Conservation (phyloP, 2,329 filamentous ascomycete species). For the Trichoderma endophyticum region DNA sequence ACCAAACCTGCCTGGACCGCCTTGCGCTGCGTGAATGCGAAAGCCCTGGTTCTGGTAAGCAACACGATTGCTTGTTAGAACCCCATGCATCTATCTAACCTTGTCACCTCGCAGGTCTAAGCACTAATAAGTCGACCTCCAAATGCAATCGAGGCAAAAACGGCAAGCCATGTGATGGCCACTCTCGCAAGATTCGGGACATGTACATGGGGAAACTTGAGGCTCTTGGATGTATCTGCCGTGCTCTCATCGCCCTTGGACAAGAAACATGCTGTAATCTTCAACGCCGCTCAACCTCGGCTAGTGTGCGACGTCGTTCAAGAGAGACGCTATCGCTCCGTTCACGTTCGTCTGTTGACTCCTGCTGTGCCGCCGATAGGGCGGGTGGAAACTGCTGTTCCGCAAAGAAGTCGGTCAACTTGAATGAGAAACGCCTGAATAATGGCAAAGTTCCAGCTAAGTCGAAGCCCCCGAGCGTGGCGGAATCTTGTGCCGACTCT, state of each 20-base stretch:
- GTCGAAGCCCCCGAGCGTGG: not conserved
- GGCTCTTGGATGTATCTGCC: slow-evolving; percentile 53
- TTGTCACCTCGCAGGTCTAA: not conserved
- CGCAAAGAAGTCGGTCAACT: not conserved
- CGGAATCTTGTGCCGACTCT: not conserved
- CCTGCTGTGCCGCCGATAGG: slow-evolving; percentile 22
- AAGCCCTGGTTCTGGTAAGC: not conserved
- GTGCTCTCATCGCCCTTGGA: slow-evolving; percentile 48
- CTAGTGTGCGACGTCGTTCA: not conserved
- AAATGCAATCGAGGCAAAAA: slow-evolving; percentile 20
- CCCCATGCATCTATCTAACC: not conserved
- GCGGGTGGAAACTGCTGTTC: not conserved
- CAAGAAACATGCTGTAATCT: slow-evolving; percentile 49
- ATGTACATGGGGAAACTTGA: not conserved
- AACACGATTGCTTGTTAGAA: accelerated
- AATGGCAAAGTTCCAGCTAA: not conserved
- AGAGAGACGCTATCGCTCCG: not conserved
- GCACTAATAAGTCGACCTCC: not conserved
- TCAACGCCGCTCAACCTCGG: slow-evolving; percentile 22
- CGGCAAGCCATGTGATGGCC: slow-evolving; percentile 37
- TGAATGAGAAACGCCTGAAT: not conserved
- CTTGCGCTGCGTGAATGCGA: slow-evolving; percentile 43
- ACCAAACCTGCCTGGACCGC: slow-evolving; percentile 41
- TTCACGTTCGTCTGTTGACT: slow-evolving; percentile 27
- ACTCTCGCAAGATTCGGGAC: slow-evolving; percentile 24